Base-by-base conservation (phyloP, 208 protist species). In the Balamuthia mandrillaris region DNA sequence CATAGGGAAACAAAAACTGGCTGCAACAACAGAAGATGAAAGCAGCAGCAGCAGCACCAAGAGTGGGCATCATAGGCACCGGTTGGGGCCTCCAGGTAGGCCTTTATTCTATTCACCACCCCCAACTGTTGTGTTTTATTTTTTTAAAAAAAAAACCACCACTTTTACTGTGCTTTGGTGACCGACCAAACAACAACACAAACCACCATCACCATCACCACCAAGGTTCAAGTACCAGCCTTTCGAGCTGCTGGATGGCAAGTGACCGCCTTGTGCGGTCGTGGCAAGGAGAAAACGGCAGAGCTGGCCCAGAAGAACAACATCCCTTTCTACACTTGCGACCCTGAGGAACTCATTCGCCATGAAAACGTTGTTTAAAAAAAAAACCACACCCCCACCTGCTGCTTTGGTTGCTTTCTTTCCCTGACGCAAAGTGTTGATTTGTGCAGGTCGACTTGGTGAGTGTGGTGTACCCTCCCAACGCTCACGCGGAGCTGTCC, bases 41-140 rank as follows among this genome's bases (percentile, higher is more conserved):
- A 72, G 78, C 58, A 18, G 27, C 21, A 21, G 1, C 68, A 45
- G 60, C 77, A n/a, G n/a, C n/a, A n/a, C n/a, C n/a, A 65, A 72
- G 78, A 16, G 86, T 88, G 12, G 86, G 79, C 27, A 86, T 88
- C 16, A 86, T 88, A 27, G 86, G 86, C 27, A 88, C 86, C 7
- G 86, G 86, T 5, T 88, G 86, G 86, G 86, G 79, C 21, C 63
- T 88, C 7, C n/a, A n/a, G n/a, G n/a, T n/a, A n/a, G n/a, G n/a
- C n/a, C n/a, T n/a, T n/a, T n/a, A n/a, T n/a, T n/a, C n/a, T n/a
- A n/a, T n/a, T n/a, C n/a, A n/a, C n/a, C n/a, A n/a, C n/a, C n/a
- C n/a, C n/a, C n/a, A n/a, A n/a, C n/a, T n/a, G n/a, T n/a, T n/a
- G n/a, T n/a, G n/a, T n/a, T n/a, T n/a, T n/a, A n/a, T n/a, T n/a